Base-by-base conservation (phyloP, 2,329 filamentous ascomycete genomes). In the Botrytis medusae region DNA sequence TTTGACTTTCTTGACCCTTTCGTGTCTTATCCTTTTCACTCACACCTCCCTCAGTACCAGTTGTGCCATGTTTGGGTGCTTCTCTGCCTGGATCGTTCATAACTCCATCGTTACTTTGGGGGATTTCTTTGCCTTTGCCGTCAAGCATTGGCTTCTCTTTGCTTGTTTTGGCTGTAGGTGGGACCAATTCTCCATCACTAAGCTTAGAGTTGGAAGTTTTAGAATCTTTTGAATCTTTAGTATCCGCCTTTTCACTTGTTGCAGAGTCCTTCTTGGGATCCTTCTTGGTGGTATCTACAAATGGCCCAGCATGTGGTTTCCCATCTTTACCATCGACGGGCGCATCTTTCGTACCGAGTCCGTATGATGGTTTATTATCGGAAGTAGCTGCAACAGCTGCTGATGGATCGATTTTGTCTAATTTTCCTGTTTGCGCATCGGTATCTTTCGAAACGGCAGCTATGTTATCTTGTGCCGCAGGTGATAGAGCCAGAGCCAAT, bases 251-350 rank as follows among this genome's bases (percentile, higher is more conserved):
- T 32, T 69, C 65, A 32, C 20, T 48, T 16, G 65, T 25, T 42
- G 48, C 25, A 32, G 48, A 87, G 76, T 90, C 89, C 67, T 79
- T 79, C 70, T 78, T 79, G 78, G 75, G 78, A 75, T 91, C 89
- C 42, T 79, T 79, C 74, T 87, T 84, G 32, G 63, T 68, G 25
- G 86, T 87, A 75, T 91, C 89, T 73, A 95, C 90, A 80, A 89
- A 91, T 9, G 96, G 96, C 2, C 96, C 96, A 32, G 91, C 89
- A 81, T 98, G 95, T 64, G 96, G 96, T 84, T 95, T 96, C 65
- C 96, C 96, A 84, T 98, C 96, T 79, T 92, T 92, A 63, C 95
- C 95, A 81, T 98, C 96, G 32, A 98, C 91, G 0, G 95, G 95
- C 72, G 93, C 93, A 84, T 96, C 91, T 81, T 94, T 94, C 69